These are phyloP conservation scores for Cyamopsis tetragonoloba DNA, from an alignment of 306 rosid genomes.

Conservation along the genomic window DNA sequence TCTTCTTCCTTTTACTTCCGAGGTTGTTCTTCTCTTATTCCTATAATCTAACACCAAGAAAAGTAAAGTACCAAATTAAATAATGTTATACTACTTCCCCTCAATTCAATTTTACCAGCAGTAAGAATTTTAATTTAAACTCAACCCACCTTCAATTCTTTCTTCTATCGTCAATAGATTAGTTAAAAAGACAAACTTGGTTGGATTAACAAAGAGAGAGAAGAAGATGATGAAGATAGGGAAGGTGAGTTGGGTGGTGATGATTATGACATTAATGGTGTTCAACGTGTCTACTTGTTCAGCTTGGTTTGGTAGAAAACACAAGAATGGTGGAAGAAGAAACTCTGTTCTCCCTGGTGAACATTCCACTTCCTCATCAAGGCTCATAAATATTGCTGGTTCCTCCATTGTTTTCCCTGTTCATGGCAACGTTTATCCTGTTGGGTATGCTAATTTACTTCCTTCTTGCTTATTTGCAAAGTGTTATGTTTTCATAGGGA, in stretches of 20 bases:
- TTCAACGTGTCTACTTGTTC: slow-evolving; percentile 40
- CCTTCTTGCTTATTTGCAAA: background rate
- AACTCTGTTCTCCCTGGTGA: slow-evolving; percentile 35
- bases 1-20: too few relatives aligned
- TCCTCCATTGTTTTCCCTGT: slow-evolving; percentile 69
- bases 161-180: slow-evolving; percentile 3
- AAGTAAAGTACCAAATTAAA: too few relatives aligned
- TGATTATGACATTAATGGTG: slow-evolving; percentile 31
- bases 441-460: slow-evolving; percentile 49
- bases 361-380: slow-evolving; percentile 48
- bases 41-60: slow-evolving; percentile 23
- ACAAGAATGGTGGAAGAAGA: slow-evolving; percentile 43
- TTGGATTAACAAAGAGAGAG: background rate
- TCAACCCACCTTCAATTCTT: slow-evolving; percentile 16
- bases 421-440: slow-evolving; percentile 81
- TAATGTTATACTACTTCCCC: too few relatives aligned
- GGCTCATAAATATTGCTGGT: slow-evolving; percentile 39
- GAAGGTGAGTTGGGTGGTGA: slow-evolving; percentile 29
- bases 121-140: slow-evolving; percentile 13
- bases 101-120: too few relatives aligned
- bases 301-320: slow-evolving; percentile 52
- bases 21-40: slow-evolving; percentile 21
- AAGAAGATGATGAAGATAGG: slow-evolving; percentile 16
- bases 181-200: background rate
- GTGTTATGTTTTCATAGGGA: background rate